Conservation (phyloP, 2,329 filamentous ascomycete genomes). For the Exophiala aquamarina region DNA sequence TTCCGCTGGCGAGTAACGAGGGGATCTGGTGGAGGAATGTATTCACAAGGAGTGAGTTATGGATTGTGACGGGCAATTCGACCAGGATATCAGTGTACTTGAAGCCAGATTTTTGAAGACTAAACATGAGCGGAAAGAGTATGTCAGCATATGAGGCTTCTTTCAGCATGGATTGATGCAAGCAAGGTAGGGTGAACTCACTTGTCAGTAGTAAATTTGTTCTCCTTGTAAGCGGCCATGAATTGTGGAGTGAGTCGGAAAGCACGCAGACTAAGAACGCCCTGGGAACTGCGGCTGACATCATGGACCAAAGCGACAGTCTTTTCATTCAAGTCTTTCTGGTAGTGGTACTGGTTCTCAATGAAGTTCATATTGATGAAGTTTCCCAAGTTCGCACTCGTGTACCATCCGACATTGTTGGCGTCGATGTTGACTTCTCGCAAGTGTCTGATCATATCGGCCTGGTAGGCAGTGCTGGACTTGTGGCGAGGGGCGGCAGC, state of each 20-base stretch:
- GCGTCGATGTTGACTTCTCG: constrained; percentile 98
- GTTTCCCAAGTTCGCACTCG: constrained; percentile 97
- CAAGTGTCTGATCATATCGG: constrained; percentile 94
- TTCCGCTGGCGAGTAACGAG: constrained; percentile 48
- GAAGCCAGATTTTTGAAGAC: constrained; percentile 90
- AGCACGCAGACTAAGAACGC: constrained; percentile 82
- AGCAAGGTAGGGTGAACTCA: too few species aligned
- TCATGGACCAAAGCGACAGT: constrained; percentile 92
- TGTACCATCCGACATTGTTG: constrained; percentile 98
- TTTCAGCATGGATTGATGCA: too few species aligned
- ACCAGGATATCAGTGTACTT: constrained; percentile 90
- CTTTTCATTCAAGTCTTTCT: constrained; percentile 84
- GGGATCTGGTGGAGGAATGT: constrained; percentile 93
- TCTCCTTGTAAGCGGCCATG: constrained; percentile 90
- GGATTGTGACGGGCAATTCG: constrained; percentile 84
- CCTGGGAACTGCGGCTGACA: constrained; percentile 90
- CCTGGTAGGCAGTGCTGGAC: constrained; percentile 82
- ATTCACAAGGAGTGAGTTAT: constrained; percentile 97
- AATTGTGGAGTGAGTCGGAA: constrained; percentile 87
- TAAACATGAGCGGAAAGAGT: too few species aligned
- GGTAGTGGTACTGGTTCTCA: constrained; percentile 97
- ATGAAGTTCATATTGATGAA: constrained; percentile 93
- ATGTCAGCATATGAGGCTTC: constrained; percentile 28
- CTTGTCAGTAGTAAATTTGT: constrained; percentile 96
- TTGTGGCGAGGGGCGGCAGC: constrained; percentile 90